phyloP scores from a whole-genome alignment of 345 rosid genomes.

The Salix exigua region DNA sequence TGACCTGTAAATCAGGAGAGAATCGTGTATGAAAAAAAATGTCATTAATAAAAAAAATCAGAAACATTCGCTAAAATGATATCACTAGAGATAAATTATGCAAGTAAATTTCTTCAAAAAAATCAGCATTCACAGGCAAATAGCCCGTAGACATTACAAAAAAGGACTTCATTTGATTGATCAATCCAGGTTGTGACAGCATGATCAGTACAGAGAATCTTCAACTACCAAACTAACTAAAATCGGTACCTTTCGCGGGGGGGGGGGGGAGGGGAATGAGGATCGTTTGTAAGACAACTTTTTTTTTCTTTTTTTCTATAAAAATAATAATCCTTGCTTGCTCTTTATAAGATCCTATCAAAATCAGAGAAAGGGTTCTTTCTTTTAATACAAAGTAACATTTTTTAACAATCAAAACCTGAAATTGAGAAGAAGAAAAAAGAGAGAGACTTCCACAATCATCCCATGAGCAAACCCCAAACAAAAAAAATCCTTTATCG shows the following conservation, averaged over 20 bases:
- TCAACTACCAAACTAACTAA: neutral
- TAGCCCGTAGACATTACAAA: neutral
- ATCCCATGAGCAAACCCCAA: neutral
- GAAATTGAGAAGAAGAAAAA: neutral
- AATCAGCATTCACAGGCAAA: neutral
- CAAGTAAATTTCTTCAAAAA: neutral
- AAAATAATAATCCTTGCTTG: neutral
- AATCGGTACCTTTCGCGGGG: neutral
- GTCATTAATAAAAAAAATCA: neutral
- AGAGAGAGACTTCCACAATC: neutral
- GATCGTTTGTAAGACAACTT: slow-evolving; percentile 5
- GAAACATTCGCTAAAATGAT: neutral
- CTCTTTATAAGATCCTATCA: slow-evolving; percentile 2
- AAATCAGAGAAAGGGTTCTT: slow-evolving; percentile 9
- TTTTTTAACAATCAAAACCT: slow-evolving; percentile 7
- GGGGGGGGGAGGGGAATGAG: neutral
- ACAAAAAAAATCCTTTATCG: neutral
- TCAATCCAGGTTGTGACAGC: slow-evolving; percentile 3
- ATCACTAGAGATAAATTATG: slow-evolving; percentile 1
- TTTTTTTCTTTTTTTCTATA: neutral
- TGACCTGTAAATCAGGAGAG: slow-evolving; percentile 34
- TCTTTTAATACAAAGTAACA: slow-evolving; percentile 7
- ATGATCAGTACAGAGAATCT: neutral
- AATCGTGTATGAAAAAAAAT: slow-evolving; percentile 6
- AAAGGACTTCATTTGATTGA: neutral